Percentiles rank a stretch among this genome's conserved stretches.
Conservation (phyloP, 306 rosid genomes). For the Hippophae rhamnoides region DNA sequence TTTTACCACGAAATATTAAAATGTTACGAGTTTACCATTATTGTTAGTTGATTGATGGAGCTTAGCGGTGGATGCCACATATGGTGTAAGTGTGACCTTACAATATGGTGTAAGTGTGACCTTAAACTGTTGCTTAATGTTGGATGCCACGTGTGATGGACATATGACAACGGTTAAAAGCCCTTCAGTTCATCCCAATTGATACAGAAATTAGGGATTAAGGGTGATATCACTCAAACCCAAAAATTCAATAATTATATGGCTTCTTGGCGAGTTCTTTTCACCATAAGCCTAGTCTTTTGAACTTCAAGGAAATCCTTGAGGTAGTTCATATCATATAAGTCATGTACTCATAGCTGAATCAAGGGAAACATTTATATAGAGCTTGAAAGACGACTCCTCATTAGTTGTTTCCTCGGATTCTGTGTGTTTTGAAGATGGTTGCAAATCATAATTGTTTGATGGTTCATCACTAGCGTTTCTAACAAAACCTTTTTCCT, state of each 20-base stretch:
- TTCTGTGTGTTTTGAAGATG: conserved; percentile 30
- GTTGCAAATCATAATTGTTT: conserved; percentile 25
- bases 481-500: conserved; percentile 65
- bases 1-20: too few species aligned
- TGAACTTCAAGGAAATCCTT: conserved; percentile 89
- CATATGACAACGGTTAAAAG: too few species aligned
- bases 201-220: too few species aligned
- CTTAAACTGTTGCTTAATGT: too few species aligned
- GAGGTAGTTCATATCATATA: conserved; percentile 70
- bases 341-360: conserved; percentile 58
- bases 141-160: too few species aligned
- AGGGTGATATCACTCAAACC: conserved; percentile 10
- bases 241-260: conserved; percentile 88
- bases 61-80: too few species aligned
- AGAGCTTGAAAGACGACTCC: conserved; percentile 56
- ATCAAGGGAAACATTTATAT: conserved; percentile 55
- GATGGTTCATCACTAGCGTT: conserved; percentile 40
- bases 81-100: too few species aligned
- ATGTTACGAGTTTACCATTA: too few species aligned
- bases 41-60: too few species aligned
- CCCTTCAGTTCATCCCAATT: too few species aligned
- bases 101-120: too few species aligned
- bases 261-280: conserved; percentile 88
- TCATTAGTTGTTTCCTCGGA: conserved; percentile 39
- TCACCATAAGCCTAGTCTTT: conserved; percentile 59